Base-by-base conservation (phyloP, 495 filamentous ascomycete species). In the Talaromyces proteolyticus region DNA sequence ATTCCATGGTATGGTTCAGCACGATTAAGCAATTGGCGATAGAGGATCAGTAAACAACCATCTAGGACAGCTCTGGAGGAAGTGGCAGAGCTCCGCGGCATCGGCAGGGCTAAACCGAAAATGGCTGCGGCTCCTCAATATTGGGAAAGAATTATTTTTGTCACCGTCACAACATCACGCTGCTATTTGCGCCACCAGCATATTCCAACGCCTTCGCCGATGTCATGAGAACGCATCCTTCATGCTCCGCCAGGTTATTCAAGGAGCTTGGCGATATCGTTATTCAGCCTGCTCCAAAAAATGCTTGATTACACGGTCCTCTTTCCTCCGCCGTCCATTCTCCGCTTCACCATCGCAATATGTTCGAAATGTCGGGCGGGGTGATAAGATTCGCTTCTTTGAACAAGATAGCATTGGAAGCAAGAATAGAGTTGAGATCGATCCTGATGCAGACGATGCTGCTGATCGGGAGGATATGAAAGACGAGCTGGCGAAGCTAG, bases 391-490 rank as follows among this genome's bases (percentile, higher is more conserved):
- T 41, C 66, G 44, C n/a, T 69, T 73, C 40, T 75, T 62, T 52
- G 71, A 75, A 57, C 69, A 73, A 47, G 60, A 67, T 34, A 57
- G 56, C 2, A 60, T 23, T 24, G 53, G 53, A 16, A 70, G 69
- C 53, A 67, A 67, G 42, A 62, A 46, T 3, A 59, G 60, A 50
- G 61, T 65, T 51, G 55, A 59, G 57, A 53, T 79, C 46, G 61
- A 76, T 49, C 77, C 76, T 52, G 76, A 82, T 56, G 67, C 76
- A 25, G 72, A 84, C 55, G 75, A 77, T 44, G 52, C 66, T 21
- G 62, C 58, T 41, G 75, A 73, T 12, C 60, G 60, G 29, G 63
- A 73, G 44, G 69, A 68, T 24, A 49, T 78, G 19, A 65, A 77
- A 45, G 62, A 73, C 17, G 57, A 67, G 51, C 66, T 74, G 26